A percentile compares a stretch with the other conserved stretches of the same genome.
Evolutionary conservation across 2,329 filamentous ascomycete species (phyloP).

Genomic region (Tolypocladium ophioglossoides): DNA sequence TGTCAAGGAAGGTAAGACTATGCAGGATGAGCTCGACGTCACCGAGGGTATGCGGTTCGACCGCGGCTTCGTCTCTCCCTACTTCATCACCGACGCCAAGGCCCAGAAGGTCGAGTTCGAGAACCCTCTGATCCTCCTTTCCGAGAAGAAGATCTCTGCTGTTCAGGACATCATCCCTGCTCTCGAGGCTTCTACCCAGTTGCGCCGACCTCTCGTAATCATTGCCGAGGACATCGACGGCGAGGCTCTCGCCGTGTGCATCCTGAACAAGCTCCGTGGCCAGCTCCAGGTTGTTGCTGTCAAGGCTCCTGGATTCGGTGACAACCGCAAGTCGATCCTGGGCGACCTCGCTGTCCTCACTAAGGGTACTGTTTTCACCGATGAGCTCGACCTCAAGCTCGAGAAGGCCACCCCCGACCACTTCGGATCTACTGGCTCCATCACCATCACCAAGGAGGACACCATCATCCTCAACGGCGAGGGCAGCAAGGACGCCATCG

Average conservation of each 20-base stretch:
- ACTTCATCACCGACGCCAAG: conserved; percentile 99
- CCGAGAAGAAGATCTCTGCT: conserved; percentile 99
- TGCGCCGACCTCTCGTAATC: conserved; percentile 92
- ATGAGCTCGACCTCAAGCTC: conserved; percentile 97
- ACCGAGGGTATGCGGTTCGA: conserved; percentile 99
- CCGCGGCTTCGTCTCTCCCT: conserved; percentile 94
- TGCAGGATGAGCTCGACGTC: conserved; percentile 93
- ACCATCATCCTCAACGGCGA: conserved; percentile 97
- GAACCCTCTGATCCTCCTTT: conserved; percentile 96
- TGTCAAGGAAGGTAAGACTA: conserved; percentile 99
- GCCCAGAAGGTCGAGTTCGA: conserved; percentile 98
- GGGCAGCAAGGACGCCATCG: conserved; percentile 84
- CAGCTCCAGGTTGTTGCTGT: conserved; percentile 97
- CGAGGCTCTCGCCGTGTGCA: conserved; percentile 96
- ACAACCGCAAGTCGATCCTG: conserved; percentile 99
- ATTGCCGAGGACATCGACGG: conserved; percentile 99
- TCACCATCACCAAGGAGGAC: conserved; percentile 99
- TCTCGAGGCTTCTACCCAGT: conserved; percentile 91
- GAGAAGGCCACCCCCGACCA: conserved; percentile 95
- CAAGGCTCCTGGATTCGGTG: conserved; percentile 98
- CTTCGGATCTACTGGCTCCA: conserved; percentile 93
- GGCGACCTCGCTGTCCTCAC: conserved; percentile 93
- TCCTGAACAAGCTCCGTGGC: conserved; percentile 99
- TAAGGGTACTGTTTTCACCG: conserved; percentile 94
- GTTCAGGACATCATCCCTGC: conserved; percentile 98